Base-by-base conservation (phyloP, 1,284 basidiomycete species). In the Fomitopsis palustris region DNA sequence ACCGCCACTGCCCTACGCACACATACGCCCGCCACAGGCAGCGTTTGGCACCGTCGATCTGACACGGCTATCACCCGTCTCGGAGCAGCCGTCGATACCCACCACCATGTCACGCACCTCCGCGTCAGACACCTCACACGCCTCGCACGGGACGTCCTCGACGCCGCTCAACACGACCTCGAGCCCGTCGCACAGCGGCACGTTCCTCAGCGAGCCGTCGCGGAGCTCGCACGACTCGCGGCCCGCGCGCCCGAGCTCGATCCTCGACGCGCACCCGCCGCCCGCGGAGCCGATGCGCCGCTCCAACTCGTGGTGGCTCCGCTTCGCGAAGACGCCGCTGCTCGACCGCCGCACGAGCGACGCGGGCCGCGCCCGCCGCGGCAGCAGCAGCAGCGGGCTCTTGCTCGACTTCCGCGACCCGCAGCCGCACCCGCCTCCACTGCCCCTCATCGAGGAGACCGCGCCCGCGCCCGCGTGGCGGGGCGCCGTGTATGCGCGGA, bases 331-430 rank as follows among this genome's bases (percentile, higher is more conserved):
- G 63, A 71, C 77, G 3, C 71, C 80, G 1, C 61, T 81, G 4
- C 69, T 81, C 35, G 78, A 80, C 38, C 74, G 77, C 16, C 62
- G 70, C 31, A 69, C 71, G 27, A 69, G 72, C 51, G 69, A 69
- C 41, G 60, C 60, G 42, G 60, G 64, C 19, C 61, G 64, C 19
- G 41, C 14, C 19, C 45, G 27, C 8, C 10, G 45, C 8, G 21
- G 25, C 25, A 47, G 45, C 45, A 29, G n/a, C 52, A 47, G 23
- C 57, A 58, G 29, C 62, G 62, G 17, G 2, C 43, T 47, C 25
- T 64, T 65, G 29, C 55, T 81, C 16, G 84, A 88, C 29, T 82
- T 91, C 69, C 81, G 87, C 41, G 90, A 92, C 70, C 89, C 88
- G 1, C 86, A 85, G 61, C 87, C 88, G 27, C 45, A 47, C 1